Percentiles rank a stretch among this genome's conserved stretches.
phyloP scores from a whole-genome alignment of 352 stramenopile genomes.

The Globisporangium splendens region DNA sequence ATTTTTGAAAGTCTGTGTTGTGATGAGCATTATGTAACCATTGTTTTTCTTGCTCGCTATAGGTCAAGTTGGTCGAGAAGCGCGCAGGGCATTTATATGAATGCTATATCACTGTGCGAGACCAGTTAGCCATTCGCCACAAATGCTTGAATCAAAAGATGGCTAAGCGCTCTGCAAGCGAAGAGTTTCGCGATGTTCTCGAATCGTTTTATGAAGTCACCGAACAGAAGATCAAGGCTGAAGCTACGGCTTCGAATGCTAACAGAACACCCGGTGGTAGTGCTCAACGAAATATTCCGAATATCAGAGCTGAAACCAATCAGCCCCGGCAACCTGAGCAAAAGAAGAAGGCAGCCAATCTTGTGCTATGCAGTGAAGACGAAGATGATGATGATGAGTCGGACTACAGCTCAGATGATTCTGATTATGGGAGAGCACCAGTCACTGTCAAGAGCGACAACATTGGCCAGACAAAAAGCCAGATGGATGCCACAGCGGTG shows the following conservation, averaged over 20 bases:
- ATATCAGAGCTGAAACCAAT: background rate
- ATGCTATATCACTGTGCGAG: constrained; percentile 51
- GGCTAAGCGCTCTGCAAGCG: constrained; percentile 66
- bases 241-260: background rate
- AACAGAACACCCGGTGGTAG: background rate
- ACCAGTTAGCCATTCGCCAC: constrained; percentile 44
- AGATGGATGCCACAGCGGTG: background rate
- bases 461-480: constrained; percentile 10
- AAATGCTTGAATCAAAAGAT: constrained; percentile 67
- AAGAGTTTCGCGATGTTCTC: constrained; percentile 66
- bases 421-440: constrained; percentile 10
- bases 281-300: constrained; percentile 1
- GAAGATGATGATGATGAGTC: constrained; percentile 60
- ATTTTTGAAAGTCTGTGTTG: background rate
- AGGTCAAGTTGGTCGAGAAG: constrained; percentile 20
- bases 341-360: constrained; percentile 24
- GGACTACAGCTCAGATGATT: constrained; percentile 36
- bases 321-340: background rate
- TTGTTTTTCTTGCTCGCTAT: background rate
- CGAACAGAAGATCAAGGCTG: constrained; percentile 10
- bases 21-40: constrained; percentile 10
- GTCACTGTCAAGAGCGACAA: constrained; percentile 25
- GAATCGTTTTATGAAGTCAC: constrained; percentile 26
- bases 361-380: constrained; percentile 60
- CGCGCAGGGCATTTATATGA: constrained; percentile 25